Conservation (phyloP, 345 rosid species). For the Eucalyptus regnans region DNA sequence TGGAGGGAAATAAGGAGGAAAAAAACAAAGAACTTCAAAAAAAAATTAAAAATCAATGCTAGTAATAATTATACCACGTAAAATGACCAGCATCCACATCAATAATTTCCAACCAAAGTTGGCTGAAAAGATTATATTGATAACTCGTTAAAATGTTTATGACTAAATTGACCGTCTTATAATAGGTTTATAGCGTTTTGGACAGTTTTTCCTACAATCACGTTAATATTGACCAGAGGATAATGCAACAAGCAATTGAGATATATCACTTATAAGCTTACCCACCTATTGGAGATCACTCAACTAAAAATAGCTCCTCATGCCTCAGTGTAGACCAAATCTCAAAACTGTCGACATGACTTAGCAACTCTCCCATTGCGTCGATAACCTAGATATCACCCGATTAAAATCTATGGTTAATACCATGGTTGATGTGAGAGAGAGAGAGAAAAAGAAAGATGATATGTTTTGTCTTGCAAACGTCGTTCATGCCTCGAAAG, state of each 20-base stretch:
- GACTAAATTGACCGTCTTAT: neutral
- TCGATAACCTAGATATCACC: neutral
- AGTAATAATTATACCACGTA: neutral
- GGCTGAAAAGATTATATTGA: neutral
- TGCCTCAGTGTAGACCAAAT: neutral
- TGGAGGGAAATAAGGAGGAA: neutral
- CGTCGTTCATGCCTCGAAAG: neutral
- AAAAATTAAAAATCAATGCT: neutral
- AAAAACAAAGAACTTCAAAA: neutral
- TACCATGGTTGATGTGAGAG: neutral
- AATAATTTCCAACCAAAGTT: neutral
- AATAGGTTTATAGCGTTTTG: neutral
- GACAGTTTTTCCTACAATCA: neutral
- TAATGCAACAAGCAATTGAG: neutral
- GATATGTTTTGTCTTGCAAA: neutral
- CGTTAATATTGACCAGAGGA: neutral
- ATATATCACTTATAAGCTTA: neutral
- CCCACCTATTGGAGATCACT: neutral
- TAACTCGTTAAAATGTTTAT: neutral
- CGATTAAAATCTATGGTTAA: neutral
- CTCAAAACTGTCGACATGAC: neutral
- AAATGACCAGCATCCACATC: neutral
- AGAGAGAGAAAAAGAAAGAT: neutral
- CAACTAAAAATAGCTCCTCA: neutral
- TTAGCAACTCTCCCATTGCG: neutral